Conservation (phyloP, 306 rosid species). For the Gynostemma pentaphyllum region DNA sequence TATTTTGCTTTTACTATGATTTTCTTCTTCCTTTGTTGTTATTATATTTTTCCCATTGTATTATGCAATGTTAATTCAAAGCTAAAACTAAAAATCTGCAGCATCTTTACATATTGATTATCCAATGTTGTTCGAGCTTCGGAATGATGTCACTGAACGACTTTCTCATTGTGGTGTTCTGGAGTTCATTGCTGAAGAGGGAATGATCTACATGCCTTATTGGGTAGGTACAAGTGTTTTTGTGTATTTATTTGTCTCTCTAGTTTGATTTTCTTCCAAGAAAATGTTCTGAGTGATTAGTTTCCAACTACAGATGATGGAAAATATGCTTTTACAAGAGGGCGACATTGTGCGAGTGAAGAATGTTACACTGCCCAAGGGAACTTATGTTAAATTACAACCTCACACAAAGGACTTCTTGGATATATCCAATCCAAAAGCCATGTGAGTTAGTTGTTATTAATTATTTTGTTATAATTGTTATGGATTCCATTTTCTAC, state of each 20-base stretch:
- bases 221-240: constrained; percentile 51
- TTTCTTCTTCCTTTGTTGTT: background rate
- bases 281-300: constrained; percentile 3
- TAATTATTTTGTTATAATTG: background rate
- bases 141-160: constrained; percentile 53
- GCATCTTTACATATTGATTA: constrained; percentile 96
- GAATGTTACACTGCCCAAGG: constrained; percentile 92
- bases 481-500: background rate
- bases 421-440: constrained; percentile 97
- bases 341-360: constrained; percentile 78
- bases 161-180: constrained; percentile 94
- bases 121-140: constrained; percentile 98
- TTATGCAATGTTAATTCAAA: constrained; percentile 15
- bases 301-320: constrained; percentile 68
- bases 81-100: constrained; percentile 27
- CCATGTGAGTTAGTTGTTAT: constrained; percentile 63
- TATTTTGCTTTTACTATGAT: constrained; percentile 13
- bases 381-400: constrained; percentile 91
- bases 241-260: background rate
- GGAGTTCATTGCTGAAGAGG: constrained; percentile 97
- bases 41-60: background rate
- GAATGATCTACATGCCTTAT: constrained; percentile 99
- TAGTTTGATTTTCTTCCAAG: background rate
- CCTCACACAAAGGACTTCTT: constrained; percentile 93
- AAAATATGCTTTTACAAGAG: constrained; percentile 92